A percentile compares a stretch with the other conserved stretches of the same genome.
Evolutionary conservation across 2,329 filamentous ascomycete species (phyloP).

Genomic region (Nothophoma quercina): DNA sequence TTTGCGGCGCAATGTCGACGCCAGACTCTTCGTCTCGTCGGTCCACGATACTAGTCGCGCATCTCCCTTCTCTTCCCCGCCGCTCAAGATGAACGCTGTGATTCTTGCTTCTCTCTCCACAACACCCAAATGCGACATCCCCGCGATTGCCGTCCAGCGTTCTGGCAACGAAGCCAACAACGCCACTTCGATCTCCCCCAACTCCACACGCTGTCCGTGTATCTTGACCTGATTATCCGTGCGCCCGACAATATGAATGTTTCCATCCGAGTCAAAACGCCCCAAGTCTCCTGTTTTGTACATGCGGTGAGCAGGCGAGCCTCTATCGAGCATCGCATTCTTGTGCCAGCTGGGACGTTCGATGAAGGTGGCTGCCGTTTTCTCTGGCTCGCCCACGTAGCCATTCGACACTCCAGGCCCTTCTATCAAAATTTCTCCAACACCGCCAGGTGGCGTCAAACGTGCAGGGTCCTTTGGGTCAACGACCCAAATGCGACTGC

Average conservation of each 20-base stretch:
- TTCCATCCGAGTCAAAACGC: background rate
- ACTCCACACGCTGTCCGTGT: constrained; percentile 28
- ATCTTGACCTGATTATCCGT: constrained; percentile 34
- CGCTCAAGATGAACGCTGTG: too few species aligned
- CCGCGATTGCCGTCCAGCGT: too few species aligned
- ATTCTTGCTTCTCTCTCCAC: too few species aligned
- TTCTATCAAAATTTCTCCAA: background rate
- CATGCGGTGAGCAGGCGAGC: background rate
- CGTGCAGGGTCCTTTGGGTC: background rate
- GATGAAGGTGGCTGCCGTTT: background rate
- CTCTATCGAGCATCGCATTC: background rate
- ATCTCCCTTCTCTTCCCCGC: too few species aligned
- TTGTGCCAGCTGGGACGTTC: background rate
- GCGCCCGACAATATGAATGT: constrained; percentile 20
- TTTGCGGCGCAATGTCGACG: too few species aligned
- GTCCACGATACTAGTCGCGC: too few species aligned
- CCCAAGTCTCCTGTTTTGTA: background rate
- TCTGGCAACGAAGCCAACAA: too few species aligned
- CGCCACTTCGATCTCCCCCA: constrained; percentile 27
- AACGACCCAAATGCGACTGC: background rate
- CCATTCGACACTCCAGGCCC: background rate
- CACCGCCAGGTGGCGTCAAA: background rate
- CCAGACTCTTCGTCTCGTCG: too few species aligned
- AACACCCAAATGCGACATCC: too few species aligned
- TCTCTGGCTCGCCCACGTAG: background rate